Base-by-base conservation (phyloP, 108 stramenopile genomes). In the Nitzschia inconspicua region DNA sequence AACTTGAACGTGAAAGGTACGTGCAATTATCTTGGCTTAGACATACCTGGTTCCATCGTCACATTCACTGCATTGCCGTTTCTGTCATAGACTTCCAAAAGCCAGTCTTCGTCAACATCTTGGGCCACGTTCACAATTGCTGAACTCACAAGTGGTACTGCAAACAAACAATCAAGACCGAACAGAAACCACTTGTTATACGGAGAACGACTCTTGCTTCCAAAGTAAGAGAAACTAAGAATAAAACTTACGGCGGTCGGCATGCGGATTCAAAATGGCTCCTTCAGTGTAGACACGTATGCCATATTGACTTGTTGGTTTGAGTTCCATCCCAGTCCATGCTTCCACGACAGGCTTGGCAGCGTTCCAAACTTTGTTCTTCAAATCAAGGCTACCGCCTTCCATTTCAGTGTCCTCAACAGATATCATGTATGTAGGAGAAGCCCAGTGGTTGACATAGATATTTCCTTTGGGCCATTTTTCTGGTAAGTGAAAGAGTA, bases 101-200 rank as follows among this genome's bases (percentile, higher is more conserved):
- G 84, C 95, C 95, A 86, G 31, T 85, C 81, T 36, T 98, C 94
- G 32, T 95, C 92, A 10, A 95, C 88, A 52, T 97, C 95, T 65
- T 92, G 91, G n/a, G 70, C 91, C 3, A 95, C 89, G 71, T 93
- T 95, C 35, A 96, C 78, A 61, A 97, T 96, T 8, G 87, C 90
- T 3, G 82, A 84, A 14, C 79, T 78, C 2, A 96, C 94, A 41
- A 94, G 71, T 10, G 97, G 91, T 54, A 94, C 68, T n/a, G n/a
- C n/a, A n/a, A n/a, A n/a, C n/a, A n/a, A n/a, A n/a, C n/a, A n/a
- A n/a, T n/a, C n/a, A n/a, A n/a, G n/a, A n/a, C n/a, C n/a, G n/a
- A n/a, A n/a, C n/a, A n/a, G n/a, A n/a, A n/a, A n/a, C n/a, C n/a
- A n/a, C n/a, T n/a, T n/a, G n/a, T n/a, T n/a, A n/a, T n/a, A n/a